A percentile compares a stretch with the other conserved stretches of the same genome.
phyloP scores from a whole-genome alignment of 352 stramenopile genomes.

The Pythium vanterpoolii region DNA sequence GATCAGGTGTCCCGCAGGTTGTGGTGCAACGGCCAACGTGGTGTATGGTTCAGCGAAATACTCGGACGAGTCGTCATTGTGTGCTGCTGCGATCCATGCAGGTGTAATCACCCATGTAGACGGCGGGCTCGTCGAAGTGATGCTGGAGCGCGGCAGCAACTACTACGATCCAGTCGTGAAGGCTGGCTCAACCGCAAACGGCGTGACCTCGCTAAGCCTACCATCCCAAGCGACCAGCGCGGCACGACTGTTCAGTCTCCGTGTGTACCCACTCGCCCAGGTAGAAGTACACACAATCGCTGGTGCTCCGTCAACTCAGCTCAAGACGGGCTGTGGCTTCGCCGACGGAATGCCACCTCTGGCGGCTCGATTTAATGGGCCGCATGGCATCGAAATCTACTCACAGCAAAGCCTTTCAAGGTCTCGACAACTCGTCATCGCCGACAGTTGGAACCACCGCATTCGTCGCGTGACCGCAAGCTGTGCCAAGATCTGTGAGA shows the following conservation, averaged over 20 bases:
- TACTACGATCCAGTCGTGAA: conserved; percentile 25
- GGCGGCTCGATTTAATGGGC: conserved; percentile 65
- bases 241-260: conserved; percentile 59
- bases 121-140: conserved; percentile 71
- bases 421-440: conserved; percentile 80
- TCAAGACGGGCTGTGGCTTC: conserved; percentile 86
- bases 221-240: conserved; percentile 21
- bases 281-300: conserved; percentile 91
- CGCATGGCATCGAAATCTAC: conserved; percentile 67
- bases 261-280: conserved; percentile 38
- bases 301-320: conserved; percentile 73
- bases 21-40: conserved; percentile 30
- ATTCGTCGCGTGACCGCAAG: conserved; percentile 89
- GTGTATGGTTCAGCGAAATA: conserved; percentile 80
- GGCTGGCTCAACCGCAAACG: conserved; percentile 45
- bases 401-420: conserved; percentile 45
- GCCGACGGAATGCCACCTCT: conserved; percentile 84
- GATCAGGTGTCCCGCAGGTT: conserved; percentile 68
- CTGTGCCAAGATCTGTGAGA: conserved; percentile 95
- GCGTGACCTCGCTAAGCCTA: conserved; percentile 55
- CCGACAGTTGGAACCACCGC: conserved; percentile 92
- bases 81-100: conserved; percentile 88
- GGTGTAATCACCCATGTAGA: conserved; percentile 54
- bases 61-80: conserved; percentile 89
- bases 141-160: conserved; percentile 45